phyloP scores from a whole-genome alignment of 2,329 filamentous ascomycete species.

The Sporothrix mexicana region DNA sequence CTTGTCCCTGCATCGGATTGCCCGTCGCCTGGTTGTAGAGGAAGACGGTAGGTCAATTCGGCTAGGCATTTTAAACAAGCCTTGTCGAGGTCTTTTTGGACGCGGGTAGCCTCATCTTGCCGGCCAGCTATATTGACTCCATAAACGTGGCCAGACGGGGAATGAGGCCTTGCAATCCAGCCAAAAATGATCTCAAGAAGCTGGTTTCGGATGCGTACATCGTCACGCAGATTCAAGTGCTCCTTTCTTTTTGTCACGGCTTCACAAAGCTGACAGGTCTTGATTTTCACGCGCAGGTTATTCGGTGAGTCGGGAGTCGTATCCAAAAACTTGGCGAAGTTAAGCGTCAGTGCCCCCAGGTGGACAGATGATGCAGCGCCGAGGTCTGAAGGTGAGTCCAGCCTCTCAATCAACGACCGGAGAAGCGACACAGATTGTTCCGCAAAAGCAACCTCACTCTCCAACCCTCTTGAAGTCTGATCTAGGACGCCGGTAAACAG shows the following conservation, averaged over 20 bases:
- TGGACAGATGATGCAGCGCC: conserved; percentile 67
- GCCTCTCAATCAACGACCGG: conserved; percentile 66
- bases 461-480: conserved; percentile 58
- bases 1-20: conserved; percentile 70
- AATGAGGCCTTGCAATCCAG: conserved; percentile 69
- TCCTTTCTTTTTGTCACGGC: conserved; percentile 70
- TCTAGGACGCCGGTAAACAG: conserved; percentile 64
- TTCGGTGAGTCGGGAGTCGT: conserved; percentile 61
- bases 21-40: conserved; percentile 68
- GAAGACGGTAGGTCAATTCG: conserved; percentile 69
- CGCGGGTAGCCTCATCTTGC: conserved; percentile 61
- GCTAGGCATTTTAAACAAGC: conserved; percentile 70
- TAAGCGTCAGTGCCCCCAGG: conserved; percentile 66
- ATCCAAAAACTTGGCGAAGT: conserved; percentile 71
- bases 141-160: conserved; percentile 54
- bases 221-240: conserved; percentile 70
- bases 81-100: conserved; percentile 70
- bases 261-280: conserved; percentile 71
- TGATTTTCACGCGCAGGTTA: conserved; percentile 69
- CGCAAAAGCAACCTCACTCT: conserved; percentile 68
- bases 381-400: conserved; percentile 67
- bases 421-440: conserved; percentile 70
- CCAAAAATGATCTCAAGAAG: conserved; percentile 70
- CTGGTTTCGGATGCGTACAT: conserved; percentile 71
- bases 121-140: conserved; percentile 46